Percentiles rank a stretch among this genome's conserved stretches.
Evolutionary conservation across 805 yeast species (phyloP).

Genomic region (Candida vartiovaarae): DNA sequence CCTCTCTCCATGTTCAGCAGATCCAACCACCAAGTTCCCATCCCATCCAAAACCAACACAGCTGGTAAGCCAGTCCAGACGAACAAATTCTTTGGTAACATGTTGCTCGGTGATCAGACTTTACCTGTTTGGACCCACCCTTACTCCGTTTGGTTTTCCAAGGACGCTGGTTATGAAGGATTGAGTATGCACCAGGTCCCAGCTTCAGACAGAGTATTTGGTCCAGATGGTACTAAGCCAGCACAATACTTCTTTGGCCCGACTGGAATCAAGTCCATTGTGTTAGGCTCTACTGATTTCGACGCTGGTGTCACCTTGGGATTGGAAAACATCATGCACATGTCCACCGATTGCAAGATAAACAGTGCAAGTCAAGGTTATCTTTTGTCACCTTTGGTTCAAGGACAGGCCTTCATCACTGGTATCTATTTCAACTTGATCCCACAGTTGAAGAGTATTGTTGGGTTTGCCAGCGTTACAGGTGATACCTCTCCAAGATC

Average conservation of each 20-base stretch:
- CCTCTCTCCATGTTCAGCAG: constrained; percentile 38
- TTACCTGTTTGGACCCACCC: constrained; percentile 80
- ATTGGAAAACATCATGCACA: constrained; percentile 25
- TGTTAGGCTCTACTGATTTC: constrained; percentile 41
- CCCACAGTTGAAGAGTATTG: constrained; percentile 51
- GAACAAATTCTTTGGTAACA: constrained; percentile 72
- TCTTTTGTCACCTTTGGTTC: constrained; percentile 55
- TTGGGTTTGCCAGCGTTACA: constrained; percentile 52
- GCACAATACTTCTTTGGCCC: constrained; percentile 64
- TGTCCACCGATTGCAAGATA: constrained; percentile 27
- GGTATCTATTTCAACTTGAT: constrained; percentile 48
- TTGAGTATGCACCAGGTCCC: constrained; percentile 61
- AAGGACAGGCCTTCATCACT: constrained; percentile 80
- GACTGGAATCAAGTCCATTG: constrained; percentile 54
- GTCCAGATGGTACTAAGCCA: constrained; percentile 52
- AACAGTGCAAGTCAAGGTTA: constrained; percentile 29
- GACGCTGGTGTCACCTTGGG: constrained; percentile 22
- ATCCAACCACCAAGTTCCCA: constrained; percentile 21
- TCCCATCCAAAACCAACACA: constrained; percentile 23
- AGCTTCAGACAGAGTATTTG: constrained; percentile 56
- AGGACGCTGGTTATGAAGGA: constrained; percentile 43
- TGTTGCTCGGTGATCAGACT: constrained; percentile 58
- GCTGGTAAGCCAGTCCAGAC: constrained; percentile 49
- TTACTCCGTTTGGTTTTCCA: constrained; percentile 63
- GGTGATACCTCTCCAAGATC: constrained; percentile 31